Evolutionary conservation across 495 filamentous ascomycete genomes (phyloP).

Genomic region (Neurospora hispaniola): DNA sequence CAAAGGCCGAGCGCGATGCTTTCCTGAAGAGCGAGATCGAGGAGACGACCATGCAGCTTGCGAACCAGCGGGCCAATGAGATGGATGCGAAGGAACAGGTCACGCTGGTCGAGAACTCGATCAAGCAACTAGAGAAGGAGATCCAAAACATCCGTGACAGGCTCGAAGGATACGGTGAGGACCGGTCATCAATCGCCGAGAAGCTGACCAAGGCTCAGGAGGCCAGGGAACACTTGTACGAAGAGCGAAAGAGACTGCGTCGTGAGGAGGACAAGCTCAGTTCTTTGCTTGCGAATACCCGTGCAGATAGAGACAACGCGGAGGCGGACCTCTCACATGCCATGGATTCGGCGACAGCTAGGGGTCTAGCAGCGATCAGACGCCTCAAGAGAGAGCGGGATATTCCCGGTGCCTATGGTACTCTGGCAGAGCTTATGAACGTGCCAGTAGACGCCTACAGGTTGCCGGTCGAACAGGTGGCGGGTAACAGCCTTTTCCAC

Average conservation of each 20-base stretch:
- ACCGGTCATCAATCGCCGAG: slow-evolving; percentile 56
- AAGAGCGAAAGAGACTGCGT: slow-evolving; percentile 85
- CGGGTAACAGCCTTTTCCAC: slow-evolving; percentile 88
- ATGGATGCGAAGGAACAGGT: slow-evolving; percentile 82
- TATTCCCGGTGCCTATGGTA: slow-evolving; percentile 84
- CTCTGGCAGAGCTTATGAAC: slow-evolving; percentile 78
- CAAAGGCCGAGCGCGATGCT: slow-evolving; percentile 76
- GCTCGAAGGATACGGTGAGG: slow-evolving; percentile 68
- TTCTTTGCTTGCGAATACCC: slow-evolving; percentile 62
- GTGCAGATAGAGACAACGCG: slow-evolving; percentile 60
- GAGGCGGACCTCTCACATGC: slow-evolving; percentile 67
- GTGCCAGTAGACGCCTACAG: slow-evolving; percentile 71
- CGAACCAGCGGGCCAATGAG: slow-evolving; percentile 69
- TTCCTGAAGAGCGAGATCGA: slow-evolving; percentile 73
- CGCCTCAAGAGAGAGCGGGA: slow-evolving; percentile 65
- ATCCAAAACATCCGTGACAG: slow-evolving; percentile 57
- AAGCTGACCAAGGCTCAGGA: slow-evolving; percentile 73
- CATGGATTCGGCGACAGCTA: slow-evolving; percentile 81
- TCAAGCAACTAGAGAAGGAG: slow-evolving; percentile 60
- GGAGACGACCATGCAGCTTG: slow-evolving; percentile 63
- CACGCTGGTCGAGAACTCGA: slow-evolving; percentile 56
- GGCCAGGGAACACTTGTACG: slow-evolving; percentile 63
- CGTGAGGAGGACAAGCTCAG: slow-evolving; percentile 82
- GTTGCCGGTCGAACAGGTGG: slow-evolving; percentile 84
- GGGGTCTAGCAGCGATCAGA: slow-evolving; percentile 72